These are phyloP conservation scores for Aspergillus avenaceus DNA, from an alignment of 495 filamentous ascomycete species.

Conservation along the genomic window DNA sequence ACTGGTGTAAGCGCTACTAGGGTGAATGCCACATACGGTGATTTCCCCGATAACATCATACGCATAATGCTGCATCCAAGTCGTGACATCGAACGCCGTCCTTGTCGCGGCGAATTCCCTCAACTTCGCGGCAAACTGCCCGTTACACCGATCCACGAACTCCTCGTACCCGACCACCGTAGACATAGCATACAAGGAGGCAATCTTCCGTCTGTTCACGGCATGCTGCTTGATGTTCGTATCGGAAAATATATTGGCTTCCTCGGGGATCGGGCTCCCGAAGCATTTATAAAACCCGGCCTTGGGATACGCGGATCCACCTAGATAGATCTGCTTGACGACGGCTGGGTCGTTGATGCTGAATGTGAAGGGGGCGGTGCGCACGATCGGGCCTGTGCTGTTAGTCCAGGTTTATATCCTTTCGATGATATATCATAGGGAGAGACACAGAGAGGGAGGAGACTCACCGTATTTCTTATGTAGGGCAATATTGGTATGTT, in stretches of 20 bases:
- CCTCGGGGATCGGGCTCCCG: not conserved
- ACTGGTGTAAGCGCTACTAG: not conserved
- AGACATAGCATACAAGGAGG: constrained; percentile 41
- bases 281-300: constrained; percentile 25
- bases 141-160: constrained; percentile 40
- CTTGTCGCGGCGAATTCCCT: constrained; percentile 49
- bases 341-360: constrained; percentile 61
- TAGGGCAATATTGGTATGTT: constrained; percentile 2
- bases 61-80: constrained; percentile 49
- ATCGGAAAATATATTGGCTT: constrained; percentile 56
- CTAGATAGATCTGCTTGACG: constrained; percentile 65
- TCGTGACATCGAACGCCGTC: constrained; percentile 47
- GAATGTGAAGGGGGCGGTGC: constrained; percentile 57
- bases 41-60: constrained; percentile 57
- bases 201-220: constrained; percentile 55
- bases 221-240: constrained; percentile 64
- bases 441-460: no score
- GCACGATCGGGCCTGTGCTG: constrained; percentile 60
- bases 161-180: constrained; percentile 40
- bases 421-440: no score
- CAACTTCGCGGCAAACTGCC: constrained; percentile 31
- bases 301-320: constrained; percentile 70
- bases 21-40: constrained; percentile 35
- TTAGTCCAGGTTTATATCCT: no score
- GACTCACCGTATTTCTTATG: constrained; percentile 12